These are phyloP conservation scores for Ostreobium quekettii DNA, from an alignment of 139 green algal species.

Conservation along the genomic window DNA sequence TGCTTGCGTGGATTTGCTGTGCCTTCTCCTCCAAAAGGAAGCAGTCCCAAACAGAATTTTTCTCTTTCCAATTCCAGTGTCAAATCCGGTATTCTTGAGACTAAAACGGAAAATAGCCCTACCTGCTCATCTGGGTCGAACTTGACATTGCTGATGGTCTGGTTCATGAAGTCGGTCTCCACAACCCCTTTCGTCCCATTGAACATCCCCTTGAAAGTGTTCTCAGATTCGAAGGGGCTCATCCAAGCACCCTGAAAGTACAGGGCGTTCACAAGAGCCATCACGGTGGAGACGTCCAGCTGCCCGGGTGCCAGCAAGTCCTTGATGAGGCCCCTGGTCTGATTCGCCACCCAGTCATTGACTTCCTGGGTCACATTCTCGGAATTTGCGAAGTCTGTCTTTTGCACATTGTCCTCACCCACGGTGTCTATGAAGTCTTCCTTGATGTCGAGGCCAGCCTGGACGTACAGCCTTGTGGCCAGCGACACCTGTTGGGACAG, in stretches of 20 bases:
- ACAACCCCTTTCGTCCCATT: neutral
- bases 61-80: no score
- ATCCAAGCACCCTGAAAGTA: conserved; percentile 1
- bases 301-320: neutral
- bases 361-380: neutral
- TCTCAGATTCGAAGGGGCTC: neutral
- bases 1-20: neutral
- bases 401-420: neutral
- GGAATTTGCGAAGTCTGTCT: neutral
- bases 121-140: no score
- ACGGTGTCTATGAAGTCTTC: neutral
- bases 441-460: neutral
- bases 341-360: neutral
- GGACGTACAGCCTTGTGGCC: neutral
- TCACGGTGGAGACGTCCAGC: neutral
- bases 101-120: no score
- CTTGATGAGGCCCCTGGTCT: neutral
- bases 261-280: conserved; percentile 1
- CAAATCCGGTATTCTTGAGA: no score
- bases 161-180: neutral
- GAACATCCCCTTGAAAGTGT: neutral
- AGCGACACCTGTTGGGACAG: no score
- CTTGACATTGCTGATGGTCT: neutral
- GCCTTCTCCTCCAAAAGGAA: neutral
- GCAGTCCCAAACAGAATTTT: no score